These are phyloP conservation scores for Ceratobasidium sp. DNA, from an alignment of 1,284 basidiomycete species.

Conservation along the genomic window DNA sequence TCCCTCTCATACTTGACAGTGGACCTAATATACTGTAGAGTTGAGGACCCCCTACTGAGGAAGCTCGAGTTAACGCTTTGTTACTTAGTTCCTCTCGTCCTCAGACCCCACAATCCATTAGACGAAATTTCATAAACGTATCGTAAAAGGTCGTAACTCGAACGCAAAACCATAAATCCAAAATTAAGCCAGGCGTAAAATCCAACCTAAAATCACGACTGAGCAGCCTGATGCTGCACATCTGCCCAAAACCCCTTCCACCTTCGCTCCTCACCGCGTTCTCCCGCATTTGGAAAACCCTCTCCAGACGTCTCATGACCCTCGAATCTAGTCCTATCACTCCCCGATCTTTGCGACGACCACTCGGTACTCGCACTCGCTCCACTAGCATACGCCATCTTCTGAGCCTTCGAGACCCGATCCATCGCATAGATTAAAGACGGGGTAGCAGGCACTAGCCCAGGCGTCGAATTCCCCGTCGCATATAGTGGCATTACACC, in stretches of 20 bases:
- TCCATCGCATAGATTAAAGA: slow-evolving; percentile 34
- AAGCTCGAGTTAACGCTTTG: too few relatives aligned
- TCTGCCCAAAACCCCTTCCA: slow-evolving; percentile 48
- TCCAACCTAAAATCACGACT: background rate
- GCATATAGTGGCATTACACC: background rate
- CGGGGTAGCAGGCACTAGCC: slow-evolving; percentile 32
- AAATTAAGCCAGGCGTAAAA: slow-evolving; percentile 9
- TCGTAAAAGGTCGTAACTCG: slow-evolving; percentile 47
- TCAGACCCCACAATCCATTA: background rate
- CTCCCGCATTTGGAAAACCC: background rate
- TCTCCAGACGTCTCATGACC: background rate
- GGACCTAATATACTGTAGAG: too few relatives aligned
- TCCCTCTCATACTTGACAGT: too few relatives aligned
- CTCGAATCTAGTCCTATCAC: background rate
- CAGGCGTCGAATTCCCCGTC: background rate
- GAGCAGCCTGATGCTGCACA: slow-evolving; percentile 43
- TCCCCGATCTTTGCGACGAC: background rate
- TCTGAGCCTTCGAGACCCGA: slow-evolving; percentile 26
- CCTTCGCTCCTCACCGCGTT: background rate
- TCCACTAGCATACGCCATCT: slow-evolving; percentile 8
- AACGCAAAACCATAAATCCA: background rate
- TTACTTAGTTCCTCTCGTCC: too few relatives aligned
- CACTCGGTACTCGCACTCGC: background rate
- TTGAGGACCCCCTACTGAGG: too few relatives aligned
- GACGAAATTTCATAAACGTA: background rate